These are phyloP conservation scores for Penicillium lagena DNA, from an alignment of 495 filamentous ascomycete genomes.

Conservation along the genomic window DNA sequence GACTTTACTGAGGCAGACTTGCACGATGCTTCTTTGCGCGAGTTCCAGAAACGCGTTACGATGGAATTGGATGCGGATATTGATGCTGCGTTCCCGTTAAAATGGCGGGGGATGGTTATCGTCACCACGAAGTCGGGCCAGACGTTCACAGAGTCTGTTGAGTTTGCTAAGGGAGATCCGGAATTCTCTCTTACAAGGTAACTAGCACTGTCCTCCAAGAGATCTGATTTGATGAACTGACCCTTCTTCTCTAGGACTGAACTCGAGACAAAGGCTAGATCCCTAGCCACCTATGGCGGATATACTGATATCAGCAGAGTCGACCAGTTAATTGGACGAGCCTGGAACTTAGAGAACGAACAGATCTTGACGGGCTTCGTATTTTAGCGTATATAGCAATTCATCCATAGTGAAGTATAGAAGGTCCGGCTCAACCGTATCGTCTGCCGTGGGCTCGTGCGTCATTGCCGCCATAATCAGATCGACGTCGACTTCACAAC, in stretches of 20 bases:
- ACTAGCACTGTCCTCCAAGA: background rate
- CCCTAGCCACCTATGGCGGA: slow-evolving; percentile 21
- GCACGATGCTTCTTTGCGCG: slow-evolving; percentile 14
- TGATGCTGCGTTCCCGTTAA: slow-evolving; percentile 22
- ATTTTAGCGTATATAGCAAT: slow-evolving; percentile 2
- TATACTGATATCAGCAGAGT: slow-evolving; percentile 13
- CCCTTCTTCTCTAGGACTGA: slow-evolving; percentile 11
- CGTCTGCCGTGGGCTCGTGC: too few relatives aligned
- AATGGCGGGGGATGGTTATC: slow-evolving; percentile 26
- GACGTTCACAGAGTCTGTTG: slow-evolving; percentile 16
- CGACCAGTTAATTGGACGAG: slow-evolving; percentile 15
- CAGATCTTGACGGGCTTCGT: slow-evolving; percentile 15
- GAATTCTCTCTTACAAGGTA: slow-evolving; percentile 26
- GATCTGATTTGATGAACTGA: too few relatives aligned
- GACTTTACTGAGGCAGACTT: slow-evolving; percentile 28
- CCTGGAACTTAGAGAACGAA: slow-evolving; percentile 23
- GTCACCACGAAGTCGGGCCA: slow-evolving; percentile 22
- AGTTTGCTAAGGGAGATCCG: slow-evolving; percentile 29
- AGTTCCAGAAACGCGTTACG: slow-evolving; percentile 22
- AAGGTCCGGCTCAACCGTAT: too few relatives aligned
- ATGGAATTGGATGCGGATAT: slow-evolving; percentile 25
- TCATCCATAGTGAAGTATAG: too few relatives aligned
- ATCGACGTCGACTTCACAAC: too few relatives aligned
- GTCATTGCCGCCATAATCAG: too few relatives aligned
- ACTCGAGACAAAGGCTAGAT: slow-evolving; percentile 17